Base-by-base conservation (phyloP, 1,139 yeast species). In the Scheffersomyces titani region DNA sequence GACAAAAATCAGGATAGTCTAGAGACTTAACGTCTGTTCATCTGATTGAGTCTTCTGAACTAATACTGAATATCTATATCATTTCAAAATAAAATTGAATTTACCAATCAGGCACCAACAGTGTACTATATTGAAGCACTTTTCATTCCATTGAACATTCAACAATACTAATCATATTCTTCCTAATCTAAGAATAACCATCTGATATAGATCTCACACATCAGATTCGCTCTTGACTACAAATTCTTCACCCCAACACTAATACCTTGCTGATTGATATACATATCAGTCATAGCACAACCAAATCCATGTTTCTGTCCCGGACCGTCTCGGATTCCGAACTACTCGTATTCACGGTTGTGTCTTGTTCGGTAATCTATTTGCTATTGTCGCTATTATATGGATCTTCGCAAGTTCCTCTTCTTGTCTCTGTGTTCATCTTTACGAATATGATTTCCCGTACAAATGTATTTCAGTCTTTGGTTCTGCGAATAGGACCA, bases 361-460 rank as follows among this genome's bases (percentile, higher is more conserved):
- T 54, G 40, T 52, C 60, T 40, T 55, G 59, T 47, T 56, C 56
- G 24, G 51, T 58, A 20, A 57, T 60, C 30, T 68, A 65, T 59
- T 24, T 59, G n/a, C 60, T 51, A 9, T 56, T 66, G 30, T 59
- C 57, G 54, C 44, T 56, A 19, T 19, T 62, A 19, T 51, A 57
- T 20, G 50, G 51, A 19, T 51, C 56, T 24, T 70, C 76, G 5
- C 70, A 61, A 51, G 63, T 74, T 6, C 79, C 80, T 1, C 45
- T 74, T 9, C 59, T 75, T 46, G 67, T 70, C 16, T 61, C 67
- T 9, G 74, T 75, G 16, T 76, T 74, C 56, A 59, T 75, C 6
- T 66, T 70, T 21, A 60, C 73, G 54, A 76, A 73, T 58, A 73
- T 76, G 78, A 53, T 75, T 6, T 66, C 77, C 6, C 65, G 75